Evolutionary conservation across 2,329 filamentous ascomycete genomes (phyloP).

Genomic region (Fusarium poae): DNA sequence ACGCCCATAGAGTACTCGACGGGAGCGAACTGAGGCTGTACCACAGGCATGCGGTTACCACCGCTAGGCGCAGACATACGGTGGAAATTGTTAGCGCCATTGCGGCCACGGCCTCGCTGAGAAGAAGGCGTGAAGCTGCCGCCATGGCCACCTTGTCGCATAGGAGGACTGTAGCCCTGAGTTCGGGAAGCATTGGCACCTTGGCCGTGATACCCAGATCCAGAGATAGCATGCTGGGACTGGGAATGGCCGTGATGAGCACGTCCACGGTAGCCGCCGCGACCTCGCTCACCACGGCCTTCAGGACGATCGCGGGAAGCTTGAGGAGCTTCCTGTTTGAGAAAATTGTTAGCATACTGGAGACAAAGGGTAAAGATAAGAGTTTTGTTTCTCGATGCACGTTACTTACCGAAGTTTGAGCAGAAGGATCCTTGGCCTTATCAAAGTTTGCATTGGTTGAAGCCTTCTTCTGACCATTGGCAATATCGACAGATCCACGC

Average conservation of each 20-base stretch:
- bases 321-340: conserved; percentile 48
- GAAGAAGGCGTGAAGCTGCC: conserved; percentile 52
- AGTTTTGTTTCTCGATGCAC: neutral
- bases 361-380: neutral
- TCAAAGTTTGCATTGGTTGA: conserved; percentile 53
- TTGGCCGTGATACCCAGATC: conserved; percentile 52
- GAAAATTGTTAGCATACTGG: conserved; percentile 16
- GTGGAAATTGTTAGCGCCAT: conserved; percentile 53
- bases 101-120: conserved; percentile 55
- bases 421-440: conserved; percentile 57
- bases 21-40: conserved; percentile 54
- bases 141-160: conserved; percentile 57
- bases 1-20: conserved; percentile 58
- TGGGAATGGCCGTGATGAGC: conserved; percentile 57
- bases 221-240: conserved; percentile 50
- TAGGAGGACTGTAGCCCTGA: conserved; percentile 61
- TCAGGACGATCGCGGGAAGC: conserved; percentile 54
- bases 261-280: conserved; percentile 61
- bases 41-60: conserved; percentile 53
- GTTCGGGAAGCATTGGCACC: conserved; percentile 52
- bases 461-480: conserved; percentile 59
- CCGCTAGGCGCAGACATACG: conserved; percentile 58
- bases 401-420: conserved; percentile 57
- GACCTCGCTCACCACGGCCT: conserved; percentile 57
- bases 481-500: conserved; percentile 59